These are phyloP conservation scores for Leptodermis oblonga DNA, from an alignment of 257 asterid species.

Conservation along the genomic window DNA sequence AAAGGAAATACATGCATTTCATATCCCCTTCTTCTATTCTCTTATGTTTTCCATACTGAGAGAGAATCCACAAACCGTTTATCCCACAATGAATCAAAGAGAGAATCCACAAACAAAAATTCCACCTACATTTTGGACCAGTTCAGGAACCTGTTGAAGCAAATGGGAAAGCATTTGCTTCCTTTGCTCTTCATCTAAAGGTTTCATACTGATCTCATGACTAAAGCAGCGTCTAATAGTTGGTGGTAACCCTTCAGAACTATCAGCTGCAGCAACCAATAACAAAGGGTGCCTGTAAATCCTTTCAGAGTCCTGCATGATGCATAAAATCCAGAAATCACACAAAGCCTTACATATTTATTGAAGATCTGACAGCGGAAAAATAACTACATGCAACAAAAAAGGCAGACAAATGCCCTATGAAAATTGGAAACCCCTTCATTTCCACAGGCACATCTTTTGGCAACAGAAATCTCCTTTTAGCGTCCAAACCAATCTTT, in stretches of 20 bases:
- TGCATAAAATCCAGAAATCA: conserved; percentile 24
- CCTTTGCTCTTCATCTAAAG: conserved; percentile 81
- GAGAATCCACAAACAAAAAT: conserved; percentile 13
- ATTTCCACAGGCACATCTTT: not conserved
- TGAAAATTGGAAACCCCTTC: too few relatives aligned
- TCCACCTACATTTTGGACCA: conserved; percentile 56
- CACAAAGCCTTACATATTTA: conserved; percentile 14
- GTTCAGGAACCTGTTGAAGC: conserved; percentile 51
- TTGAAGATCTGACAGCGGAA: not conserved
- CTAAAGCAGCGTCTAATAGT: conserved; percentile 86
- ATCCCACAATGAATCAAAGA: not conserved
- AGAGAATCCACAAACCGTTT: conserved; percentile 15
- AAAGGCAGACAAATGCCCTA: not conserved
- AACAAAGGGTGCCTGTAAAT: conserved; percentile 60
- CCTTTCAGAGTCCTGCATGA: conserved; percentile 42
- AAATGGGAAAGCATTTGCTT: conserved; percentile 62
- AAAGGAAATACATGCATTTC: not conserved
- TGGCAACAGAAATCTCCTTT: not conserved
- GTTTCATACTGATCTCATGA: conserved; percentile 80
- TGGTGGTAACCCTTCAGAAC: conserved; percentile 85
- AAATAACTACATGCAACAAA: not conserved
- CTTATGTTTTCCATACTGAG: too few relatives aligned
- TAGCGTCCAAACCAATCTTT: not conserved
- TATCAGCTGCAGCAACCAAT: conserved; percentile 81
- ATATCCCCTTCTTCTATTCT: not conserved